phyloP scores from a whole-genome alignment of 768 basidiomycete species.

The Russula compacta region DNA sequence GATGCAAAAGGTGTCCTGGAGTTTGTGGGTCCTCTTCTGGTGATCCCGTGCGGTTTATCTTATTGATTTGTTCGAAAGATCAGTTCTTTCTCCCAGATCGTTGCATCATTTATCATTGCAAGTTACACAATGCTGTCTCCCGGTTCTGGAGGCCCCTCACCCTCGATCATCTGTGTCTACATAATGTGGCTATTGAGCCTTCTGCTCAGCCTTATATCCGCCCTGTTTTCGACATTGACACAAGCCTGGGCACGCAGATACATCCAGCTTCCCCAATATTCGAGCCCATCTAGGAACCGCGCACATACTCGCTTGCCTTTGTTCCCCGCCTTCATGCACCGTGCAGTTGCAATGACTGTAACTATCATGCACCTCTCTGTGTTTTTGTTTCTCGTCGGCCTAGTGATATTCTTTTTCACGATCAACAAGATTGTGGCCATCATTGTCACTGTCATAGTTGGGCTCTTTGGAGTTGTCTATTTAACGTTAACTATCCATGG shows the following conservation, averaged over 20 bases:
- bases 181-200: neutral
- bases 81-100: neutral
- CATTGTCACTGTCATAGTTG: neutral
- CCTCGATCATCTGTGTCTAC: neutral
- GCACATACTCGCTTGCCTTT: conserved; percentile 29
- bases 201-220: neutral
- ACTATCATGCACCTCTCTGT: conserved; percentile 24
- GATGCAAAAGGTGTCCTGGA: neutral
- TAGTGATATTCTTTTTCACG: neutral
- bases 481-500: neutral
- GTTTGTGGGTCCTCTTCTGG: neutral
- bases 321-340: neutral
- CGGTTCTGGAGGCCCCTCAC: no score
- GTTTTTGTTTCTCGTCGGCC: neutral
- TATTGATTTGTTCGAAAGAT: neutral
- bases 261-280: conserved; percentile 21
- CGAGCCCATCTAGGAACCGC: conserved; percentile 24
- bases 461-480: neutral
- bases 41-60: neutral
- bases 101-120: neutral
- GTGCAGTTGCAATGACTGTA: neutral
- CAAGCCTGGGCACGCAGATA: neutral
- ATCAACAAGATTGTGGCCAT: neutral
- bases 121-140: neutral
- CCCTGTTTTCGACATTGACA: neutral